Evolutionary conservation across 148 eudicot species (phyloP).

Genomic region (Rhododendron vialii): DNA sequence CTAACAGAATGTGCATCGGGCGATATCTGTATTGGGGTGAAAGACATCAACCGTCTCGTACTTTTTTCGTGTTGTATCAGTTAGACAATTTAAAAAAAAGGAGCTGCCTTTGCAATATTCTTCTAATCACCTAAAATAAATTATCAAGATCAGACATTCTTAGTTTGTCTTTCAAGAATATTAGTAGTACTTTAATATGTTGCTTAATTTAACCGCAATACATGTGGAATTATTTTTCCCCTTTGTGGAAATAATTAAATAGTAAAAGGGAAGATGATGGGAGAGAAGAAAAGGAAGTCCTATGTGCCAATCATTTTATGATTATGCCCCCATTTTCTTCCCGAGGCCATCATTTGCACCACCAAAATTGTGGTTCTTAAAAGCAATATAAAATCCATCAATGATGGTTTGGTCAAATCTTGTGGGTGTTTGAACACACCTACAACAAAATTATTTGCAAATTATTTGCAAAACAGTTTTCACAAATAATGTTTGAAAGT

Average conservation of each 20-base stretch:
- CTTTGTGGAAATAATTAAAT: not conserved
- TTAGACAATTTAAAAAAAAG: not conserved
- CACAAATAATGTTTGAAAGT: not conserved
- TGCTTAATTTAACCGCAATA: not conserved
- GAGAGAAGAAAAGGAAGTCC: not conserved
- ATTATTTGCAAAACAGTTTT: not conserved
- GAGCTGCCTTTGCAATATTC: not conserved
- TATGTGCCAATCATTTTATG: not conserved
- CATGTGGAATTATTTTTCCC: not conserved
- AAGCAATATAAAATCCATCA: not conserved
- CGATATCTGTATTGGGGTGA: too few species aligned
- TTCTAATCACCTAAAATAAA: not conserved
- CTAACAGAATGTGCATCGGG: too few species aligned
- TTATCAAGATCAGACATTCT: conserved; percentile 9
- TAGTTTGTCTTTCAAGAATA: not conserved
- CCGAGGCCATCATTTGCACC: not conserved
- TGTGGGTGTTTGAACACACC: not conserved
- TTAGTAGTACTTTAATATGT: not conserved
- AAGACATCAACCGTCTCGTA: too few species aligned
- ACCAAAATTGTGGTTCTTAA: not conserved
- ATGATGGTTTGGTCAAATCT: not conserved
- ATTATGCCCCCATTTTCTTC: not conserved
- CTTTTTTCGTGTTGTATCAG: too few species aligned
- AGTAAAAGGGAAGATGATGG: conserved; percentile 5
- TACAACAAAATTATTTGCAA: too few species aligned